These are phyloP conservation scores for Colletotrichum abscissum DNA, from an alignment of 2,329 filamentous ascomycete species.

Conservation along the genomic window DNA sequence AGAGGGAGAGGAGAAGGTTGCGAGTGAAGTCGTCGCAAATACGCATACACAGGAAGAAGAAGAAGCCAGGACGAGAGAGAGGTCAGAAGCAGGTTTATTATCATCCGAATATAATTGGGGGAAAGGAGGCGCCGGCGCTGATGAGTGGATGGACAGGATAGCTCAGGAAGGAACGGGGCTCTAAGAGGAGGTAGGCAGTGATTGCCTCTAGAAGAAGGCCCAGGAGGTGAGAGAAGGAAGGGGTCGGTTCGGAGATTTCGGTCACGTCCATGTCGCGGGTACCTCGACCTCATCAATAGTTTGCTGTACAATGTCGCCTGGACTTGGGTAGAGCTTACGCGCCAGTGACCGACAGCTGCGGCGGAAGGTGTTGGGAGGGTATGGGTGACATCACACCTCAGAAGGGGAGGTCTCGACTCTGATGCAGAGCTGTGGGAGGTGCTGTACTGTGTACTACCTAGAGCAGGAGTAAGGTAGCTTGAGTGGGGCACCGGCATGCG, in stretches of 20 bases:
- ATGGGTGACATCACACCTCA: neutral
- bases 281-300: neutral
- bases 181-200: neutral
- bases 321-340: neutral
- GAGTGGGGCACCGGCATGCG: neutral
- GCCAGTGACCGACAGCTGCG: neutral
- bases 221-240: neutral
- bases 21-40: neutral
- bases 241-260: neutral
- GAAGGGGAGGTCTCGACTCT: neutral
- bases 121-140: neutral
- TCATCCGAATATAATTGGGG: neutral
- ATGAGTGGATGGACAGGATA: neutral
- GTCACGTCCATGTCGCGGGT: neutral
- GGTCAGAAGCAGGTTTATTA: neutral
- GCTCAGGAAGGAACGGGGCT: neutral
- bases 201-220: neutral
- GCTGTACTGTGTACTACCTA: neutral
- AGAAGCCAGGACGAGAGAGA: neutral
- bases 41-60: neutral
- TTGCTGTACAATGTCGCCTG: neutral
- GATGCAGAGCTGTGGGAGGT: neutral
- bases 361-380: neutral
- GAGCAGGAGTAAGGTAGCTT: neutral
- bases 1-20: neutral